A percentile compares a stretch with the other conserved stretches of the same genome.
phyloP scores from a whole-genome alignment of 164 flowering plant species.

The Pachysandra terminalis region DNA sequence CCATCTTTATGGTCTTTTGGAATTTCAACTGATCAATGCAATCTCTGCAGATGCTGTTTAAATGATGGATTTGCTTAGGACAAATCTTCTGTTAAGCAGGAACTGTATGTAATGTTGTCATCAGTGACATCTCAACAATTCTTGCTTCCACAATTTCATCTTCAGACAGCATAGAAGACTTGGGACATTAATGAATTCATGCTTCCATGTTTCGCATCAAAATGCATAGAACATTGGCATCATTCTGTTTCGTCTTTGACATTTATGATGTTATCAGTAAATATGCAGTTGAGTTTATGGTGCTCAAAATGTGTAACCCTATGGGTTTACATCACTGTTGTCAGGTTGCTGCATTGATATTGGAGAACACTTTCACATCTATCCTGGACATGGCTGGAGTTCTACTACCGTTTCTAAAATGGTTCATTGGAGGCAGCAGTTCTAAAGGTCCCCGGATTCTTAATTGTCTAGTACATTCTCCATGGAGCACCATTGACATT shows the following conservation, averaged over 20 bases:
- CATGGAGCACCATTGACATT: conserved; percentile 91
- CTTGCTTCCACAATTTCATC: neutral
- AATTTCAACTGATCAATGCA: neutral
- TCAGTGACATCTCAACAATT: neutral
- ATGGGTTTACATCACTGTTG: conserved; percentile 4
- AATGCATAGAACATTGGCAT: too few species aligned
- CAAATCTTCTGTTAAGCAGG: too few species aligned
- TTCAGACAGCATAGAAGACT: too few species aligned
- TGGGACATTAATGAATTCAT: too few species aligned
- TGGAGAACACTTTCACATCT: conserved; percentile 98
- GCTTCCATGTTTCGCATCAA: too few species aligned
- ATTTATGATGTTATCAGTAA: neutral
- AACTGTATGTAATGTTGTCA: neutral
- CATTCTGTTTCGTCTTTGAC: neutral
- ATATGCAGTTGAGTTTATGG: neutral
- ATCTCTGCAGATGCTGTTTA: neutral
- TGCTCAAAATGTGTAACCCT: neutral
- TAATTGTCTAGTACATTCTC: conserved; percentile 87
- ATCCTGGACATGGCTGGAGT: conserved; percentile 98
- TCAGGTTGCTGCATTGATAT: conserved; percentile 79
- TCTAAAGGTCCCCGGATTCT: conserved; percentile 75
- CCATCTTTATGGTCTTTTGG: neutral
- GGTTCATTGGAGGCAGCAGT: conserved; percentile 84
- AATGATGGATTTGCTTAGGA: too few species aligned
- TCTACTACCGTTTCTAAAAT: conserved; percentile 80